Base-by-base conservation (phyloP, 2,329 filamentous ascomycete genomes). In the Colletotrichum echinochloae region DNA sequence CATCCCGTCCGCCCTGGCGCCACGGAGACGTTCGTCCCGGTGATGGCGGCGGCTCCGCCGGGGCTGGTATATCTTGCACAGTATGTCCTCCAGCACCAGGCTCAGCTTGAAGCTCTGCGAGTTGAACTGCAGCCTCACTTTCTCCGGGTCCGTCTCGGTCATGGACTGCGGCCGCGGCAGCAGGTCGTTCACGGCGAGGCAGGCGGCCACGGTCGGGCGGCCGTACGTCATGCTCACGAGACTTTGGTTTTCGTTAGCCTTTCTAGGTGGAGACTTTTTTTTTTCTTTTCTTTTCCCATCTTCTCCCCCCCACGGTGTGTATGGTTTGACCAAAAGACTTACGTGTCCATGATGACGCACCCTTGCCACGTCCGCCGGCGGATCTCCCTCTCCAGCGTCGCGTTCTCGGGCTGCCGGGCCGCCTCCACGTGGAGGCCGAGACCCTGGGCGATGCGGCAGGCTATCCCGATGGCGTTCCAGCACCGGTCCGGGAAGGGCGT, bases 401-500 rank as follows among this genome's bases (percentile, higher is more conserved):
- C 72, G 37, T 66, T 68, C 62, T 30, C 65, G 39, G 20, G 41
- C 14, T 61, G n/a, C 14, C 44, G n/a, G 18, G 23, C 72, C 44
- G 70, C 73, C 30, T 75, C 76, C 9, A 77, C 77, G 63, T 85
- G 82, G 41, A 85, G 71, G 0, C 83, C 82, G 3, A 85, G 74
- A 0, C 82, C 81, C 54, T 81, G 79, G 0, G 81, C 83, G 12
- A 83, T 75, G 3, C 82, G 76, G 60, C 79, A 82, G 0, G 83
- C 83, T 6, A 84, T 60, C 1, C 83, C 83, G 5, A 83, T 78
- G 0, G 79, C 75, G 56, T 83, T 82, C 82, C 83, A 85, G 69
- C 82, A 84, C 11, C 80, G 76, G 28, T 77, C 79, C 0, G 81
- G 79, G 61, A 81, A 82, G 0, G 79, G 78, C 1, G 83, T 83